phyloP scores from a whole-genome alignment of 1,139 yeast species.

The Saccharomyces pastorianus region DNA sequence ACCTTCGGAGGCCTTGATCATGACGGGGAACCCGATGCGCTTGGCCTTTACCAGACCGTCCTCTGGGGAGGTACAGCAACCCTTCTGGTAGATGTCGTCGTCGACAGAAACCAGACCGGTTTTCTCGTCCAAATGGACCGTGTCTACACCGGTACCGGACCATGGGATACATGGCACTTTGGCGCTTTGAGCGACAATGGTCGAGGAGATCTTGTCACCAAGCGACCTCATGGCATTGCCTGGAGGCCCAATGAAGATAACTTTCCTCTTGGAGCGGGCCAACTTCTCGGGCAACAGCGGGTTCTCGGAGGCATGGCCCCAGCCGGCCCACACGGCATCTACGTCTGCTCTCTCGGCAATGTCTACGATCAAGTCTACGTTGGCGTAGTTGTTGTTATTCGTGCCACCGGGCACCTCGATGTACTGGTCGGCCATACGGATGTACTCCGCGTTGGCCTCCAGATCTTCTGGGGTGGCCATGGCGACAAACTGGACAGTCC shows the following conservation, averaged over 20 bases:
- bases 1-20: conserved; percentile 97
- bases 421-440: conserved; percentile 97
- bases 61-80: conserved; percentile 79
- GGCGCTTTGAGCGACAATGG: conserved; percentile 98
- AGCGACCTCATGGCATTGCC: conserved; percentile 97
- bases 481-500: conserved; percentile 86
- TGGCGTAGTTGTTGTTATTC: conserved; percentile 94
- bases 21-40: conserved; percentile 87
- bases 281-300: conserved; percentile 87
- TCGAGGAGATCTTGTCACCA: conserved; percentile 95
- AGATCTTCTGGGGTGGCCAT: conserved; percentile 99
- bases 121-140: conserved; percentile 56
- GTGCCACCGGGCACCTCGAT: conserved; percentile 99
- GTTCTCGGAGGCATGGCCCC: conserved; percentile 99
- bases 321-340: conserved; percentile 99
- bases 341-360: conserved; percentile 93
- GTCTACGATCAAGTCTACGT: conserved; percentile 93
- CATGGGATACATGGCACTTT: conserved; percentile 97
- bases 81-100: conserved; percentile 72
- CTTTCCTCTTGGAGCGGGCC: conserved; percentile 82
- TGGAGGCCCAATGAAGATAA: conserved; percentile 94
- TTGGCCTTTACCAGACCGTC: conserved; percentile 82
- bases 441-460: conserved; percentile 93
- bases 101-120: conserved; percentile 83
- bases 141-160: conserved; percentile 95